Evolutionary conservation across 257 asterid genomes (phyloP).

Genomic region (Avicennia marina): DNA sequence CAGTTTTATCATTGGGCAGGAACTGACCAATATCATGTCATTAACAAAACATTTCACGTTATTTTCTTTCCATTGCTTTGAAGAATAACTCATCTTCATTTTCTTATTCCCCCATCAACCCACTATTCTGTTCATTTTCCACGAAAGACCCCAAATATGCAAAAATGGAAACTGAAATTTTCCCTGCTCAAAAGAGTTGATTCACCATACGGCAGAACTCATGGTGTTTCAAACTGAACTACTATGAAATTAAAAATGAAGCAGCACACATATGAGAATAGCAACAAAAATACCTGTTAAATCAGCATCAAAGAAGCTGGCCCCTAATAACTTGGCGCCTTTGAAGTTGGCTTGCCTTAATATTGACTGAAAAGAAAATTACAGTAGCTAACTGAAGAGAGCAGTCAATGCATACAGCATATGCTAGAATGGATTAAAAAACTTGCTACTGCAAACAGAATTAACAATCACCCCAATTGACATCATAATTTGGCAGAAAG

Average conservation of each 20-base stretch:
- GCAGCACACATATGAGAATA: conserved; percentile 1
- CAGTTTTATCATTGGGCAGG: too few relatives aligned
- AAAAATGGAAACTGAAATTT: background rate
- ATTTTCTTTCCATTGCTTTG: too few relatives aligned
- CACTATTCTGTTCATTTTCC: background rate
- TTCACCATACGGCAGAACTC: background rate
- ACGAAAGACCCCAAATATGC: background rate
- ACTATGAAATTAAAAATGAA: background rate
- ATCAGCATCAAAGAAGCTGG: conserved; percentile 99
- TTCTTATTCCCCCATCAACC: too few relatives aligned
- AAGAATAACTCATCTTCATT: too few relatives aligned
- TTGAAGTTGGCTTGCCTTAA: conserved; percentile 91
- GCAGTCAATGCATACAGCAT: background rate
- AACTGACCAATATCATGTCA: too few relatives aligned
- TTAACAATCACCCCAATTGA: background rate
- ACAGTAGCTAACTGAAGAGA: conserved; percentile 9
- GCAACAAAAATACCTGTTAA: conserved; percentile 54
- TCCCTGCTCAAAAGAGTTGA: background rate
- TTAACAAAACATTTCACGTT: too few relatives aligned
- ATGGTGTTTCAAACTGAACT: background rate
- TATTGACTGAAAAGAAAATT: conserved; percentile 53
- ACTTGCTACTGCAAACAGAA: too few relatives aligned
- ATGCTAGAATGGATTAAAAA: too few relatives aligned
- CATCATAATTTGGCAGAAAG: background rate
- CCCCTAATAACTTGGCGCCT: conserved; percentile 89